These are phyloP conservation scores for Colletotrichum plurivorum DNA, from an alignment of 2,329 filamentous ascomycete species.

Conservation along the genomic window DNA sequence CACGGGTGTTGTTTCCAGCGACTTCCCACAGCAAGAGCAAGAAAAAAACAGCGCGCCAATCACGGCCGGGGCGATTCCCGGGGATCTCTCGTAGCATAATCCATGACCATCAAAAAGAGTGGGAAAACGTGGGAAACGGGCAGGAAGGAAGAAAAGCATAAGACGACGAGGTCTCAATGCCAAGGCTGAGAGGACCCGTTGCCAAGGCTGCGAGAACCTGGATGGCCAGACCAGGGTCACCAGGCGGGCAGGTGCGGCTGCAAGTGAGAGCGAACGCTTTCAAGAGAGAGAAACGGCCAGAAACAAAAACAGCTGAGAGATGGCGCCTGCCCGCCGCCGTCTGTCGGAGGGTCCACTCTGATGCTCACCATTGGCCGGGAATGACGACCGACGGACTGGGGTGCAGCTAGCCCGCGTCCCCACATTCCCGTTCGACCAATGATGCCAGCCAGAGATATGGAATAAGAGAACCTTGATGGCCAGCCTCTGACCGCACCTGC, in stretches of 20 bases:
- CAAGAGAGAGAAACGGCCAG: too few relatives aligned
- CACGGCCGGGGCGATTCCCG: background rate
- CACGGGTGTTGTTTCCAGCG: too few relatives aligned
- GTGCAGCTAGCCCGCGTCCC: background rate
- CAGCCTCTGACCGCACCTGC: slow-evolving; percentile 6
- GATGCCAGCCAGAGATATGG: slow-evolving; percentile 9
- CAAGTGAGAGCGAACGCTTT: too few relatives aligned
- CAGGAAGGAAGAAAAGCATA: slow-evolving; percentile 23
- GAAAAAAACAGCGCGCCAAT: slow-evolving; percentile 16
- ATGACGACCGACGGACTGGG: slow-evolving; percentile 1
- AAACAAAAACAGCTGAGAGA: background rate
- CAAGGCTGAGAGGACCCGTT: slow-evolving; percentile 37
- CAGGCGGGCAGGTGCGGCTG: background rate
- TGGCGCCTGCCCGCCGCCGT: too few relatives aligned
- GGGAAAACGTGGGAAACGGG: background rate
- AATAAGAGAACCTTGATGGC: slow-evolving; percentile 39
- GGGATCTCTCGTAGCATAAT: background rate
- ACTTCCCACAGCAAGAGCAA: background rate
- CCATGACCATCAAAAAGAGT: background rate
- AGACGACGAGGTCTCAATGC: slow-evolving; percentile 32
- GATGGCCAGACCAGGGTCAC: slow-evolving; percentile 19
- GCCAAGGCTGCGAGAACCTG: slow-evolving; percentile 38
- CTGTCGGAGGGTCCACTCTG: too few relatives aligned
- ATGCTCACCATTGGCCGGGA: slow-evolving; percentile 3
- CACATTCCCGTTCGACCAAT: slow-evolving; percentile 4